A percentile compares a stretch with the other conserved stretches of the same genome.
Evolutionary conservation across 345 rosid species (phyloP).

Genomic region (Angophora floribunda): DNA sequence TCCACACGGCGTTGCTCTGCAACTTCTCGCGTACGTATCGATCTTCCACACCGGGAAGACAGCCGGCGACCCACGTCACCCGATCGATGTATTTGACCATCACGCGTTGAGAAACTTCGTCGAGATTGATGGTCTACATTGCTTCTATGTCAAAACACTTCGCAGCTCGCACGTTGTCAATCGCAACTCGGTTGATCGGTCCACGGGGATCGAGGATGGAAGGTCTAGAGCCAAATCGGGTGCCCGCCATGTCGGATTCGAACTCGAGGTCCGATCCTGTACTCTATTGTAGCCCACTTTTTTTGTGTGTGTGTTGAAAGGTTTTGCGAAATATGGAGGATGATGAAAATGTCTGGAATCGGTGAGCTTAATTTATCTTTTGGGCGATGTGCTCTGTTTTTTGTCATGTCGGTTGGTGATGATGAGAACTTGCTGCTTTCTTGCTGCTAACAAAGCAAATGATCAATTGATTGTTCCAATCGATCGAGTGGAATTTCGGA

Average conservation of each 20-base stretch:
- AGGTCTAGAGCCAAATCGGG: neutral
- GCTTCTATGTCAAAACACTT: neutral
- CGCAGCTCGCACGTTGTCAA: neutral
- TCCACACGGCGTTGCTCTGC: neutral
- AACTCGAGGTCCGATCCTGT: neutral
- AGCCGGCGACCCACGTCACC: neutral
- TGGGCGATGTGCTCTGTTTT: neutral
- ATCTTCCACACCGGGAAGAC: neutral
- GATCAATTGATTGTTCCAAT: neutral
- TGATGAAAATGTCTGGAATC: neutral
- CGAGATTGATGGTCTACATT: neutral
- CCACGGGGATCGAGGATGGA: neutral
- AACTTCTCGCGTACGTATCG: neutral
- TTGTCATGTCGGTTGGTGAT: neutral
- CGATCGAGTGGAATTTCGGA: neutral
- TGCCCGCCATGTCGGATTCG: neutral
- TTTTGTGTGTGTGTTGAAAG: neutral
- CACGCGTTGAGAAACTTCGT: neutral
- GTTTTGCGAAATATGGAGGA: neutral
- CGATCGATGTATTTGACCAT: neutral
- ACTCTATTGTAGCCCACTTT: neutral
- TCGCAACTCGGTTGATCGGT: neutral
- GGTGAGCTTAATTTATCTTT: neutral
- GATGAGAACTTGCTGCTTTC: neutral
- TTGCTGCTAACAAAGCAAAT: neutral